These are phyloP conservation scores for Elongisporangium anandrum DNA, from an alignment of 352 stramenopile species.

Conservation along the genomic window DNA sequence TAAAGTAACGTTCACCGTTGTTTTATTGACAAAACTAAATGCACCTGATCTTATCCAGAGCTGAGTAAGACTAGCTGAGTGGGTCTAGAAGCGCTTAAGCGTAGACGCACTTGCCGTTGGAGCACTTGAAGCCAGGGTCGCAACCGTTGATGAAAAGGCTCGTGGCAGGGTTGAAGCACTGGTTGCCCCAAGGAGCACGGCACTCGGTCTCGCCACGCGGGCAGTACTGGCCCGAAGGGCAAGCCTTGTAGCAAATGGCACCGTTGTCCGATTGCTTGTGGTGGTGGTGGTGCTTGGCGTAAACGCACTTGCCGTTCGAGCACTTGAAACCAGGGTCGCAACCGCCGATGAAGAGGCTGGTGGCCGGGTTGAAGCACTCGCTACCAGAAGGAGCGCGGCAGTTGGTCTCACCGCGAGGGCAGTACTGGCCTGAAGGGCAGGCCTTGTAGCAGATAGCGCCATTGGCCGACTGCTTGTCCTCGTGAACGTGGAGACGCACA, in stretches of 20 bases:
- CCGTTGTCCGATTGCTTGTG: conserved; percentile 10
- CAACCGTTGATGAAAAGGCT: conserved; percentile 17
- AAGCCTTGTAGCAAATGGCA: conserved; percentile 13
- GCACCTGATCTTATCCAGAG: not conserved
- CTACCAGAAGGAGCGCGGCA: not conserved
- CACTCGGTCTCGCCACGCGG: conserved; percentile 20
- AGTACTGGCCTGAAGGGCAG: conserved; percentile 27
- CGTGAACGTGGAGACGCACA: no score
- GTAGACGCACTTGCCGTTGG: conserved; percentile 26
- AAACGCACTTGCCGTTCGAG: conserved; percentile 21
- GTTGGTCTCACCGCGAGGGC: conserved; percentile 10
- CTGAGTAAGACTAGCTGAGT: not conserved
- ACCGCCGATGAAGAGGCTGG: conserved; percentile 16
- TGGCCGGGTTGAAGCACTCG: conserved; percentile 29
- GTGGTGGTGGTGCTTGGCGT: conserved; percentile 6
- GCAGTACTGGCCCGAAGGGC: conserved; percentile 25
- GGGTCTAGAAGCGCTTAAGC: conserved; percentile 9
- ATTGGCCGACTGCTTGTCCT: no score
- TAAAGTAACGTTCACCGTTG: not conserved
- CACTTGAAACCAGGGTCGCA: conserved; percentile 19
- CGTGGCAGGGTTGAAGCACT: conserved; percentile 33
- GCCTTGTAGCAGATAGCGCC: conserved; percentile 15
- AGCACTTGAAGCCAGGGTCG: conserved; percentile 16
- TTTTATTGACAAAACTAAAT: not conserved
- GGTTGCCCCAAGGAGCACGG: conserved; percentile 14